A percentile compares a stretch with the other conserved stretches of the same genome.
These are phyloP conservation scores for Jaenimonas drosophilae DNA, from an alignment of 208 protist species.

Conservation along the genomic window DNA sequence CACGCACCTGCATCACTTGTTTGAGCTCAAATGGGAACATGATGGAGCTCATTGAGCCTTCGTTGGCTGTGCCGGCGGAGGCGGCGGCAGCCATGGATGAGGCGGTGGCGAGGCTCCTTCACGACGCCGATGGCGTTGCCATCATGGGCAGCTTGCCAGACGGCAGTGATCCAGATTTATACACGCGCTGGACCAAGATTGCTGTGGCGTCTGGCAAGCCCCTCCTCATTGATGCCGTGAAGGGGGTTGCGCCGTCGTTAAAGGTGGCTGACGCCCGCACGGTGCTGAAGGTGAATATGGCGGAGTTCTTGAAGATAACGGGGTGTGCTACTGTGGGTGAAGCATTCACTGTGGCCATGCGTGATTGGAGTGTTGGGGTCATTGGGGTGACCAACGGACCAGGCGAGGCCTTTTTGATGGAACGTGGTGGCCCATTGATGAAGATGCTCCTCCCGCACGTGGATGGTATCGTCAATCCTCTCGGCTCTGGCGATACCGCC, in stretches of 20 bases:
- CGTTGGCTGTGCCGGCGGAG: constrained; percentile 9
- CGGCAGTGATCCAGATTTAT: constrained; percentile 13
- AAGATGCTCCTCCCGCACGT: constrained; percentile 8
- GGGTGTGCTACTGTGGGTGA: constrained; percentile 6
- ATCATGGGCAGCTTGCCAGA: constrained; percentile 28
- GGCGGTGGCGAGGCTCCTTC: constrained; percentile 3
- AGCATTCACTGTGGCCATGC: constrained; percentile 16
- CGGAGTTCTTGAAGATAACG: constrained; percentile 15
- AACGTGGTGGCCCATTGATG: constrained; percentile 3
- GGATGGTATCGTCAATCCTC: constrained; percentile 17
- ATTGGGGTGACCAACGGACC: constrained; percentile 23
- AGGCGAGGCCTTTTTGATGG: constrained; percentile 11
- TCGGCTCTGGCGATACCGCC: constrained; percentile 22
- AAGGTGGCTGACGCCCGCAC: constrained; percentile 10
- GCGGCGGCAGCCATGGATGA: constrained; percentile 11
- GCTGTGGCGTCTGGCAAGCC: constrained; percentile 12
- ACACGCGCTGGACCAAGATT: constrained; percentile 19
- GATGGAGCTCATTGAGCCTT: constrained; percentile 32
- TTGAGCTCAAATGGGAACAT: constrained; percentile 13
- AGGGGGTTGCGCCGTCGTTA: constrained; percentile 15
- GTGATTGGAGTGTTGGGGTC: constrained; percentile 13
- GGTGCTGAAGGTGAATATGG: constrained; percentile 25
- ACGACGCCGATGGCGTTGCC: constrained; percentile 11
- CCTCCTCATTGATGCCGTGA: constrained; percentile 23
- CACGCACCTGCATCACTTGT: constrained; percentile 24